Percentiles rank a stretch among this genome's conserved stretches.
Conservation (phyloP, 2,329 filamentous ascomycete species). For the Diaporthe humulicola region DNA sequence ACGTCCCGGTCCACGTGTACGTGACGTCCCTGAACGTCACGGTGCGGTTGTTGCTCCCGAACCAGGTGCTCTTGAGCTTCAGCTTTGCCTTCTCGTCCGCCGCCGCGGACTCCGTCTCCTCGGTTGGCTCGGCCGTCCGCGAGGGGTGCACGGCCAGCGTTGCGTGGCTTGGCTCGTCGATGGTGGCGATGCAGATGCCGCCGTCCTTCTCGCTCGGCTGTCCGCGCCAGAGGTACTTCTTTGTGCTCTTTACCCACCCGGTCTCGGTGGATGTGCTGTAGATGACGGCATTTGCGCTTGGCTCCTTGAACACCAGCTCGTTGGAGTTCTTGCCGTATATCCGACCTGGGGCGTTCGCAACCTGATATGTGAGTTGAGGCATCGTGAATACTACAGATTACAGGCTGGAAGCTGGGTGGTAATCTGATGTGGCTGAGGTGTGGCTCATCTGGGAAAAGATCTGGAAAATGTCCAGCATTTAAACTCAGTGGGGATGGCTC, state of each 20-base stretch:
- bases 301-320: conserved; percentile 40
- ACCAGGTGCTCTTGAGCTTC: conserved; percentile 37
- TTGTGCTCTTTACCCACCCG: conserved; percentile 27
- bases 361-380: conserved; percentile 32
- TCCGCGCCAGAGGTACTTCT: conserved; percentile 39
- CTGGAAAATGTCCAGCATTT: neutral
- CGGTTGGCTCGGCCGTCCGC: neutral
- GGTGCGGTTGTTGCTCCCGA: conserved; percentile 33
- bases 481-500: neutral
- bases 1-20: conserved; percentile 39
- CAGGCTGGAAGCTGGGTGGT: neutral
- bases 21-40: conserved; percentile 34
- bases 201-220: conserved; percentile 35
- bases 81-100: conserved; percentile 25
- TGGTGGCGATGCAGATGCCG: conserved; percentile 38
- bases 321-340: conserved; percentile 39
- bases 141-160: conserved; percentile 38
- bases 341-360: conserved; percentile 36
- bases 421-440: conserved; percentile 2
- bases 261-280: conserved; percentile 38
- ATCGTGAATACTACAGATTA: neutral
- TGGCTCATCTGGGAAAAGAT: neutral
- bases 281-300: conserved; percentile 33
- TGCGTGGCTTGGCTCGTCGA: conserved; percentile 32
- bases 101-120: neutral